Evolutionary conservation across 2,329 filamentous ascomycete genomes (phyloP), one percentile per base, ranked within the genome.

Genomic region (Drechmeria coniospora): DNA sequence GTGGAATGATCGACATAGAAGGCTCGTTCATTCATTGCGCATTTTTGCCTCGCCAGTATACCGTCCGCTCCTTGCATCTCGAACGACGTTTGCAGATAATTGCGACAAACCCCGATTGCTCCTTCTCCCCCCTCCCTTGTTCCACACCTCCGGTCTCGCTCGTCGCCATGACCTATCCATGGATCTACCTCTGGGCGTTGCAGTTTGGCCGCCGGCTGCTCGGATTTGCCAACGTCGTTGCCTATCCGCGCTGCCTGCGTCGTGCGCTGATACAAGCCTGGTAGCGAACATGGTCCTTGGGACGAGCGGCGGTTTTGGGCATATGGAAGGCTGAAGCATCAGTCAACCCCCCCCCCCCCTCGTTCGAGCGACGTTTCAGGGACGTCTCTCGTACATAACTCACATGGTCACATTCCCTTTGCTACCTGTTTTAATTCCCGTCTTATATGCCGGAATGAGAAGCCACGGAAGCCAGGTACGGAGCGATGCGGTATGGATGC

Each of bases 41-140:
- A n/a, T 18, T 21, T 25, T 16, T 25, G 10, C 22, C 18, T 16
- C 46, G 44, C 45, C n/a, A n/a, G n/a, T 54, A 50, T 45, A 47
- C 53, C 50, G 44, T 57, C 50, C 54, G 45, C 44, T 58, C 54
- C 44, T 56, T 55, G 41, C 38, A 36, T 38, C 42, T 41, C 34
- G 37, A 36, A 40, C 43, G 27, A 37, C 28, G 32, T 41, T 34
- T 28, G 40, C 35, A 38, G 37, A 23, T 36, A 36, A 30, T 28
- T 30, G 31, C 36, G 34, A 39, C 30, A 29, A 26, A 17, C 29
- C 20, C 5, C 29, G 25, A 29, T 27, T 35, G 26, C 32, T 27
- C 32, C 29, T 28, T 23, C 32, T 32, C 31, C 27, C 28, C 28
- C 32, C 15, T 32, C 23, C 22, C 18, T 28, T 29, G 13, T 22